A percentile compares a stretch with the other conserved stretches of the same genome.
Evolutionary conservation across 805 yeast genomes (phyloP).

Genomic region (Ogataea naganishii): DNA sequence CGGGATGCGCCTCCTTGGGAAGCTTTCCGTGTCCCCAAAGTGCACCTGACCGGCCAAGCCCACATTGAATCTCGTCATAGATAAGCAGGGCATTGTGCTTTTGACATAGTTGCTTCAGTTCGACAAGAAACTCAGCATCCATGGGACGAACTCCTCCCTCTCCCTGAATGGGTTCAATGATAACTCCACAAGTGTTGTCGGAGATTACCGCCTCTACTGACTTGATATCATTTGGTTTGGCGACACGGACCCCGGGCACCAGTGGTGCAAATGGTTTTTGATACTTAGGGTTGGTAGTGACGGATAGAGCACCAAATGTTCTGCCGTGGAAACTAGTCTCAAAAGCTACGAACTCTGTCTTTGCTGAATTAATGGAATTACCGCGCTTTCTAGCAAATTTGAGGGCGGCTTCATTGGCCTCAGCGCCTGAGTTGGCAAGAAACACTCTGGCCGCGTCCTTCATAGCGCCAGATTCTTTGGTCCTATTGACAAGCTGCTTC

Average conservation of each 20-base stretch:
- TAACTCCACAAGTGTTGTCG: slow-evolving; percentile 78
- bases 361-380: slow-evolving; percentile 39
- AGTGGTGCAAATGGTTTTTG: slow-evolving; percentile 87
- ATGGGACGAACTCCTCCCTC: slow-evolving; percentile 89
- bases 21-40: slow-evolving; percentile 85
- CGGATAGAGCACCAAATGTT: slow-evolving; percentile 86
- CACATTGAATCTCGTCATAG: slow-evolving; percentile 96
- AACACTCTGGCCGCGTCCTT: slow-evolving; percentile 66
- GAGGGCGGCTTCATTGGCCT: slow-evolving; percentile 51
- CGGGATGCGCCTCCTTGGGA: slow-evolving; percentile 84
- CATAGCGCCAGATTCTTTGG: slow-evolving; percentile 74
- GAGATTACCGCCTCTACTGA: slow-evolving; percentile 49
- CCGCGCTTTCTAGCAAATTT: slow-evolving; percentile 76
- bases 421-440: slow-evolving; percentile 51
- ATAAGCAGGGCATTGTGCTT: slow-evolving; percentile 69
- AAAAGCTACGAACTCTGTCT: slow-evolving; percentile 79
- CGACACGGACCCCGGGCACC: slow-evolving; percentile 80
- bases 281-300: slow-evolving; percentile 88
- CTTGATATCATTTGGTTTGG: slow-evolving; percentile 50
- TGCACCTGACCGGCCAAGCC: slow-evolving; percentile 85
- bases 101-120: slow-evolving; percentile 58
- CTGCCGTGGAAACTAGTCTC: slow-evolving; percentile 91
- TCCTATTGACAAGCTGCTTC: slow-evolving; percentile 58
- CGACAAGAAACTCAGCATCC: slow-evolving; percentile 51
- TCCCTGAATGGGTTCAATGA: slow-evolving; percentile 96